Percentiles rank a stretch among this genome's conserved stretches.
phyloP scores from a whole-genome alignment of 1,139 yeast genomes.

The Kodamaea plutei region DNA sequence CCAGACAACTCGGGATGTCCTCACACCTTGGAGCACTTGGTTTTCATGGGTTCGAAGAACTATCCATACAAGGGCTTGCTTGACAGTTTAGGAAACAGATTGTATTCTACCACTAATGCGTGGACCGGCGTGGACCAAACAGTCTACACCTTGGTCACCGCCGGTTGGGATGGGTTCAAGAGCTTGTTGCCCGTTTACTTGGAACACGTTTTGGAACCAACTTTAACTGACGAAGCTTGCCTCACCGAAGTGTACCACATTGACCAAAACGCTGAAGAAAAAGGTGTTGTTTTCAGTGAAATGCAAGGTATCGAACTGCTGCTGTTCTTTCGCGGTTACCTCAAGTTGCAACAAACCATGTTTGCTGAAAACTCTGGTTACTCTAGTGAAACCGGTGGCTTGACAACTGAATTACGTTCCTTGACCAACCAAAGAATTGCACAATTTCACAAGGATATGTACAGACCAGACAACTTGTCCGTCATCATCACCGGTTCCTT shows the following conservation, averaged over 20 bases:
- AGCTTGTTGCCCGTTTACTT: constrained; percentile 81
- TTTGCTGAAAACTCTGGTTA: constrained; percentile 69
- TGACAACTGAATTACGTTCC: constrained; percentile 69
- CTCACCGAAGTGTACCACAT: constrained; percentile 93
- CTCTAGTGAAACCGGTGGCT: constrained; percentile 92
- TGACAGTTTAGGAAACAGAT: constrained; percentile 80
- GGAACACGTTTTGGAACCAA: constrained; percentile 83
- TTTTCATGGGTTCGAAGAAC: constrained; percentile 89
- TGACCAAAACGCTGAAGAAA: constrained; percentile 86
- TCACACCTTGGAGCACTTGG: constrained; percentile 90
- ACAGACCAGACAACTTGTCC: constrained; percentile 81
- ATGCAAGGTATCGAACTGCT: constrained; percentile 92
- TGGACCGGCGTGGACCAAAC: constrained; percentile 98
- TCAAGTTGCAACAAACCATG: constrained; percentile 59
- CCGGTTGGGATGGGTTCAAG: constrained; percentile 96
- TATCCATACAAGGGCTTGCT: constrained; percentile 90
- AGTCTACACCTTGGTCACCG: constrained; percentile 84
- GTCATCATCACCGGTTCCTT: constrained; percentile 81
- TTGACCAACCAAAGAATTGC: constrained; percentile 72
- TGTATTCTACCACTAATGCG: constrained; percentile 88
- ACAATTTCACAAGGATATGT: constrained; percentile 64
- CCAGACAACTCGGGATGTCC: constrained; percentile 87
- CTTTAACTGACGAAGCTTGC: constrained; percentile 85
- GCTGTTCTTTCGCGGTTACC: constrained; percentile 66
- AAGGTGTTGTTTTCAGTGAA: constrained; percentile 96